Percentiles rank a stretch among this genome's conserved stretches.
phyloP scores from a whole-genome alignment of 768 basidiomycete species.

The Russula sp. region DNA sequence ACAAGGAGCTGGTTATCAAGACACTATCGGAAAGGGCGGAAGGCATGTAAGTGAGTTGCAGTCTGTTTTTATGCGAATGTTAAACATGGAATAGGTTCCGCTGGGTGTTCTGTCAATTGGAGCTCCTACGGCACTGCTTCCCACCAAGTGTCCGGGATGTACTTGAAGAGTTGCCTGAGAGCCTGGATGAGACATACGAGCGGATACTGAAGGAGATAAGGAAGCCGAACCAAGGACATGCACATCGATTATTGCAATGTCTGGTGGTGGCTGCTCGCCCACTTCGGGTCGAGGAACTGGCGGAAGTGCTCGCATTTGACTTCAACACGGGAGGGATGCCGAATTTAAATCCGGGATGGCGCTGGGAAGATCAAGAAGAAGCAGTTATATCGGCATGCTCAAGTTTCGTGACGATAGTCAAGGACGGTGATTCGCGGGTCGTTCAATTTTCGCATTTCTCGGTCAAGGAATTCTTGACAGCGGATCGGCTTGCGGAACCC shows the following conservation, averaged over 20 bases:
- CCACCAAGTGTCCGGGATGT: conserved; percentile 1
- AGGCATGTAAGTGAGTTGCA: too few relatives aligned
- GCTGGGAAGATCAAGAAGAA: conserved; percentile 4
- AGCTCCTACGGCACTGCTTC: not conserved
- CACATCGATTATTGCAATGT: conserved; percentile 15
- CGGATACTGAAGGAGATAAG: conserved; percentile 9
- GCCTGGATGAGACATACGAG: conserved; percentile 12
- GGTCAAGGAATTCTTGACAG: conserved; percentile 7
- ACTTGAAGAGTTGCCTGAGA: not conserved
- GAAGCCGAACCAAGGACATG: conserved; percentile 3
- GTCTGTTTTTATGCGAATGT: too few relatives aligned
- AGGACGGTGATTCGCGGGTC: not conserved
- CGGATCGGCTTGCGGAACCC: not conserved
- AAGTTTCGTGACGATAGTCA: not conserved
- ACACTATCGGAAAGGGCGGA: too few relatives aligned
- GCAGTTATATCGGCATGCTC: conserved; percentile 9
- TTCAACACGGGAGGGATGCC: not conserved
- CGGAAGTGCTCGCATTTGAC: not conserved
- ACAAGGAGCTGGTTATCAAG: too few relatives aligned
- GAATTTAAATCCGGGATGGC: not conserved
- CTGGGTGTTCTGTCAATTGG: conserved; percentile 4
- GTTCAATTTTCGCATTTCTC: conserved; percentile 13
- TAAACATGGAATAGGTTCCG: not conserved
- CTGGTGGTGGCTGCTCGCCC: conserved; percentile 8
- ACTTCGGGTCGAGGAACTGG: not conserved